phyloP scores from a whole-genome alignment of 2,329 filamentous ascomycete genomes.

The Alternaria infectoria region DNA sequence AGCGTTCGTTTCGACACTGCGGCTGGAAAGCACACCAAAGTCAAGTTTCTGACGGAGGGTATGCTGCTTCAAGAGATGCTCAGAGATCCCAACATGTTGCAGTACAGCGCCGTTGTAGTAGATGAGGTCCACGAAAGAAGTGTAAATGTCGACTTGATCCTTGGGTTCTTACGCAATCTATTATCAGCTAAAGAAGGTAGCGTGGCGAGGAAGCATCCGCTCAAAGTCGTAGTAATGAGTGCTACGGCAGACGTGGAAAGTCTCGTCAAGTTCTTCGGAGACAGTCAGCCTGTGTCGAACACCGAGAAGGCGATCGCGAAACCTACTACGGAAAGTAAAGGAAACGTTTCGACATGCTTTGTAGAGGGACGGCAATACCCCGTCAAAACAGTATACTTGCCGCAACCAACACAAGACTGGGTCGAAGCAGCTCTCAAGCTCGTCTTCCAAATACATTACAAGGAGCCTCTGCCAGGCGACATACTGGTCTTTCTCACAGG shows the following conservation, averaged over 20 bases:
- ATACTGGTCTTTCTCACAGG: conserved; percentile 91
- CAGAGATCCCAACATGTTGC: conserved; percentile 77
- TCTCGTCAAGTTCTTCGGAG: conserved; percentile 76
- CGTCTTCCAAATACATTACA: conserved; percentile 84
- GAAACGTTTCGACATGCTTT: conserved; percentile 59
- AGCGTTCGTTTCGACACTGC: conserved; percentile 93
- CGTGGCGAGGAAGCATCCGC: conserved; percentile 62
- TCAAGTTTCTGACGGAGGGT: conserved; percentile 96
- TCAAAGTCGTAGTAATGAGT: conserved; percentile 97
- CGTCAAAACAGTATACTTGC: conserved; percentile 78
- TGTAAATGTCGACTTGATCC: conserved; percentile 87
- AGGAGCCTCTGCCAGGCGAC: conserved; percentile 91
- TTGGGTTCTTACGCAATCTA: conserved; percentile 86
- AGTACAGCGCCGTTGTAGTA: conserved; percentile 89
- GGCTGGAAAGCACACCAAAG: conserved; percentile 77
- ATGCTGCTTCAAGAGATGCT: conserved; percentile 95
- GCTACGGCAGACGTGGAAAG: conserved; percentile 89
- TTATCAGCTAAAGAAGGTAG: conserved; percentile 70
- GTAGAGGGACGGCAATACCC: conserved; percentile 89
- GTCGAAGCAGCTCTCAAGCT: conserved; percentile 80
- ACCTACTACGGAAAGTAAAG: neutral
- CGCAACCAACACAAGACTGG: conserved; percentile 77
- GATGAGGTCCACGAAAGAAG: conserved; percentile 98
- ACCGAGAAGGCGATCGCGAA: conserved; percentile 18
- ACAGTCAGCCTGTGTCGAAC: conserved; percentile 13